Evolutionary conservation across 805 yeast genomes (phyloP), one percentile per base, ranked within the genome.

Genomic region (Maudiozyma barnettii): DNA sequence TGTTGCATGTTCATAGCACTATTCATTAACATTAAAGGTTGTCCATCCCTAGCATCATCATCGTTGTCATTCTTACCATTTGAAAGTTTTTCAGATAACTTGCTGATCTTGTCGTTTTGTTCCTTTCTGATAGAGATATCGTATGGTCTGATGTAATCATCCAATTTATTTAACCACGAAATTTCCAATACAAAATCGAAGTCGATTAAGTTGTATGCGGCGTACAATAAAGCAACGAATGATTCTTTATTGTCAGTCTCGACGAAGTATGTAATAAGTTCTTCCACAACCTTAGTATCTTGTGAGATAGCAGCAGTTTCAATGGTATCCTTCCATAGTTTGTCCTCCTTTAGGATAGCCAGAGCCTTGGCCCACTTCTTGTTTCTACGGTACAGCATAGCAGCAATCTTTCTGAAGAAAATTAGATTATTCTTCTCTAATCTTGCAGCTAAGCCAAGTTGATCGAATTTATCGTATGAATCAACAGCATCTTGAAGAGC

Each of bases 181-280:
- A 89, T 71, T 67, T 93, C 99, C 55, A 84, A 68, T 19, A 91
- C 96, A 59, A 82, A 81, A 61, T 93, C 99, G 54, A 79, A 80
- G 45, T 79, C 78, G 54, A 93, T 73, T 60, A 82, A 72, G 45
- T 83, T 85, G 66, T 93, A 93, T 60, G 95, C 86, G 5, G 87
- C 72, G 70, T 83, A 93, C 61, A 93, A 75, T 51, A 90, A 78
- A 5, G 96, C 97, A 59, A 89, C 84, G 63, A 88, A 85, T 59
- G 96, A 86, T 72, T 93, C 99, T 68, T 83, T 88, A 71, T 93
- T 93, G 56, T 96, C 98, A 37, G 95, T 87, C 59, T 91, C 97
- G 50, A 93, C 97, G 66, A 93, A 93, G 71, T 91, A 93, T 46
- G 83, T 77, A 65, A 93, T 72, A 54, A 87, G 72, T 50, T 93